These are phyloP conservation scores for Jamesozyma spencerorum DNA, from an alignment of 805 yeast genomes.

Conservation along the genomic window DNA sequence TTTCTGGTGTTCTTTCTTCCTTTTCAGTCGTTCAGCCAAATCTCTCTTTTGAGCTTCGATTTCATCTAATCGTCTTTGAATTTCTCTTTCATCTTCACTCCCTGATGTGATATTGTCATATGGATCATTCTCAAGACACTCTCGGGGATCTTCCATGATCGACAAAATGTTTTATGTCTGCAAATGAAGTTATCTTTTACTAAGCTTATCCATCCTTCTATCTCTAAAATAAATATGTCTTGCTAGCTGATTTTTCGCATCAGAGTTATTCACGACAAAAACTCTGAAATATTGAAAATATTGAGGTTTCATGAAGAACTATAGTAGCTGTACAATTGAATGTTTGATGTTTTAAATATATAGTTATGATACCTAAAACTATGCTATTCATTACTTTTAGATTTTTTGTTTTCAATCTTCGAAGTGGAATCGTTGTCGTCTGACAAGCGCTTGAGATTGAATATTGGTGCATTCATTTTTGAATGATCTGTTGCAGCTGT, in stretches of 20 bases:
- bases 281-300: too few relatives aligned
- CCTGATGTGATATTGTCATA: slow-evolving; percentile 16
- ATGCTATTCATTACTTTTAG: too few relatives aligned
- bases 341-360: too few relatives aligned
- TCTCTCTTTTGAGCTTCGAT: slow-evolving; percentile 22
- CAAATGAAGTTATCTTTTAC: neutral
- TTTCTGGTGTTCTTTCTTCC: slow-evolving; percentile 11
- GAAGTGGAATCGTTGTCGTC: too few relatives aligned
- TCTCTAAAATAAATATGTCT: too few relatives aligned
- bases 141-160: slow-evolving; percentile 26
- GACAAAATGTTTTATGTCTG: neutral
- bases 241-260: too few relatives aligned
- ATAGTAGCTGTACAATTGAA: too few relatives aligned
- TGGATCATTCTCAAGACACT: slow-evolving; percentile 12
- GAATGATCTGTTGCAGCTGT: too few relatives aligned
- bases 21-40: slow-evolving; percentile 18
- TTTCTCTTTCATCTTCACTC: slow-evolving; percentile 16
- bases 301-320: too few relatives aligned
- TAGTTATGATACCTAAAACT: neutral
- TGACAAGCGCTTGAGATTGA: neutral
- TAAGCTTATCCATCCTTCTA: neutral
- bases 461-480: too few relatives aligned
- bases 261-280: too few relatives aligned
- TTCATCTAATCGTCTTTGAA: slow-evolving; percentile 17
- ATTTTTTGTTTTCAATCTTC: too few relatives aligned